Evolutionary conservation across 1,284 basidiomycete species (phyloP).

Genomic region (Retiboletus flavoniger): DNA sequence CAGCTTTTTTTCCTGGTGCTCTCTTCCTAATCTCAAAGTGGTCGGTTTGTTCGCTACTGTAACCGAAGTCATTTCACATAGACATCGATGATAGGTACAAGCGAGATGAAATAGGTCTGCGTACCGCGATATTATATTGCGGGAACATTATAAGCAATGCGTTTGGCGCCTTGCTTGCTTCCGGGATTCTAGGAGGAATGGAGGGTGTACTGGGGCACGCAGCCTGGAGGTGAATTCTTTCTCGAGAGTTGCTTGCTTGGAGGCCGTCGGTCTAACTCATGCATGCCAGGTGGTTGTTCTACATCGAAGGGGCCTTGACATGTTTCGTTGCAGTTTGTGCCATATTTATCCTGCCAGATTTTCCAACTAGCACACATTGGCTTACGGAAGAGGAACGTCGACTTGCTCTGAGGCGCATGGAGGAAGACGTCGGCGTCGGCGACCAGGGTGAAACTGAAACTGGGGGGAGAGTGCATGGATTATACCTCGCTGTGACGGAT

Average conservation of each 20-base stretch:
- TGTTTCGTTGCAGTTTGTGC: slow-evolving; percentile 60
- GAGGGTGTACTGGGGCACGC: slow-evolving; percentile 66
- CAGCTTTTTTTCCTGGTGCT: slow-evolving; percentile 73
- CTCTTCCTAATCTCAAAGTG: slow-evolving; percentile 74
- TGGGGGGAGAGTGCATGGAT: slow-evolving; percentile 42
- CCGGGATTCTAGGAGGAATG: slow-evolving; percentile 69
- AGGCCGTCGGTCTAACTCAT: slow-evolving; percentile 17
- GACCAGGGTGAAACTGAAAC: slow-evolving; percentile 28
- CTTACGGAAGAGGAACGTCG: slow-evolving; percentile 60
- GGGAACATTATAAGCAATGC: slow-evolving; percentile 67
- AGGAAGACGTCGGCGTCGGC: slow-evolving; percentile 60
- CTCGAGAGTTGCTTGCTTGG: slow-evolving; percentile 8
- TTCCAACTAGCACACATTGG: slow-evolving; percentile 64
- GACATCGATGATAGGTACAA: slow-evolving; percentile 43
- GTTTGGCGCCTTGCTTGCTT: slow-evolving; percentile 80
- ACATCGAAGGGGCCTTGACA: slow-evolving; percentile 69
- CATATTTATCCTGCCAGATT: slow-evolving; percentile 76
- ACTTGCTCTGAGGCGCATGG: slow-evolving; percentile 70
- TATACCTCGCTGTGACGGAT: slow-evolving; percentile 63
- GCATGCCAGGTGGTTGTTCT: slow-evolving; percentile 67
- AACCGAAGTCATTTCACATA: slow-evolving; percentile 37
- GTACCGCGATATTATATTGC: slow-evolving; percentile 72
- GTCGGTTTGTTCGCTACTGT: slow-evolving; percentile 50
- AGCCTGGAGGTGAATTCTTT: slow-evolving; percentile 62
- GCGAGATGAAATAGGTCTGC: slow-evolving; percentile 57